Evolutionary conservation across 1,284 basidiomycete genomes (phyloP).

Genomic region (Trametes pubescens): DNA sequence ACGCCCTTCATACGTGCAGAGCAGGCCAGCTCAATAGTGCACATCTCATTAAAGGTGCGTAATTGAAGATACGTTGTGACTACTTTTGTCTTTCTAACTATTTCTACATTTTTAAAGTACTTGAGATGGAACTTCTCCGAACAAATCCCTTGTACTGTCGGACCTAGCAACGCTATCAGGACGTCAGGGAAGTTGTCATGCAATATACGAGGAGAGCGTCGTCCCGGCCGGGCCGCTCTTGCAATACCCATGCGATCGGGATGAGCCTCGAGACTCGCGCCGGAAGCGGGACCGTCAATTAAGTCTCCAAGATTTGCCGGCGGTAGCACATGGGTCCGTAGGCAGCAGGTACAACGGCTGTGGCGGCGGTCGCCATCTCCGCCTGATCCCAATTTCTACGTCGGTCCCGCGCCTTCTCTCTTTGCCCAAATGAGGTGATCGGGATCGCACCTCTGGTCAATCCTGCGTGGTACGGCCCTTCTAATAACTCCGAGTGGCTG

Average conservation of each 20-base stretch:
- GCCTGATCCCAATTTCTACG: slow-evolving; percentile 14
- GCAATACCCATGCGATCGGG: not conserved
- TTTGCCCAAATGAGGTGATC: slow-evolving; percentile 21
- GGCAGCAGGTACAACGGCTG: slow-evolving; percentile 18
- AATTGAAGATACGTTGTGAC: too few species aligned
- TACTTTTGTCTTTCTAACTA: too few species aligned
- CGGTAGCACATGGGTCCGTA: slow-evolving; percentile 24
- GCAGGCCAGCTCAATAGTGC: too few species aligned
- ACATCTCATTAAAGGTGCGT: too few species aligned
- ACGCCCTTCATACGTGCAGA: too few species aligned
- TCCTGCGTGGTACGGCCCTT: slow-evolving; percentile 2
- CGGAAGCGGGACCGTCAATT: not conserved
- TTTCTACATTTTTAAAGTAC: too few species aligned
- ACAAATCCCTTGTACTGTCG: not conserved
- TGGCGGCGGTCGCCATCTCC: slow-evolving; percentile 15
- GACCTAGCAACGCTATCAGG: too few species aligned
- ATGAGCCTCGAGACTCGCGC: not conserved
- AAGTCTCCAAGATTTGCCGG: slow-evolving; percentile 18
- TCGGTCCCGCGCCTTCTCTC: slow-evolving; percentile 18
- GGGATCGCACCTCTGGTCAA: slow-evolving; percentile 13
- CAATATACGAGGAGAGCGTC: not conserved
- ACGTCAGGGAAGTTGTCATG: too few species aligned
- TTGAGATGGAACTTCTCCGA: not conserved
- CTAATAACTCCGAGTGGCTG: slow-evolving; percentile 25
- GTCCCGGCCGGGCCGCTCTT: slow-evolving; percentile 7